phyloP scores from a whole-genome alignment of 208 protist genomes.

The Wallacemonas sp. region DNA sequence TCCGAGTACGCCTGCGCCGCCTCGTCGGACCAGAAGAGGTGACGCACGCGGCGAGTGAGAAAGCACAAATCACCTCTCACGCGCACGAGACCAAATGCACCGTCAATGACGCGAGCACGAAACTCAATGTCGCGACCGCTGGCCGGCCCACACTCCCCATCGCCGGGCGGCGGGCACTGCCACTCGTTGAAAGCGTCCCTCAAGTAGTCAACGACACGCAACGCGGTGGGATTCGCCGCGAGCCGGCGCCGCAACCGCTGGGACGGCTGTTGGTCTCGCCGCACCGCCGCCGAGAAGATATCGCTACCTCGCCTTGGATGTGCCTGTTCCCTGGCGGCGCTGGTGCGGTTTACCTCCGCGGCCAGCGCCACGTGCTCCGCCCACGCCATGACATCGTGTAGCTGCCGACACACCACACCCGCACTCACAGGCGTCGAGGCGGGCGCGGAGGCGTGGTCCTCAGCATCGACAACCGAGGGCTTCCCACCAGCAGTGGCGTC shows the following conservation, averaged over 20 bases:
- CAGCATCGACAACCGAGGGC: too few relatives aligned
- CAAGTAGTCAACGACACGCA: slow-evolving; percentile 48
- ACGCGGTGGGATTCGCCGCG: slow-evolving; percentile 44
- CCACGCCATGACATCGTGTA: slow-evolving; percentile 9
- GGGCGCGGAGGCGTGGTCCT: too few relatives aligned
- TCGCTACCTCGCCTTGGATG: background rate
- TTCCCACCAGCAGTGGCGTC: too few relatives aligned
- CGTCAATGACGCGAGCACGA: slow-evolving; percentile 18
- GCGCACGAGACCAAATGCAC: slow-evolving; percentile 27
- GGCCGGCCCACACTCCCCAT: background rate
- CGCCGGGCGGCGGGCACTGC: slow-evolving; percentile 7
- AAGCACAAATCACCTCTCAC: slow-evolving; percentile 24
- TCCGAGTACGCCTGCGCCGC: background rate
- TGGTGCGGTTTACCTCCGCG: background rate
- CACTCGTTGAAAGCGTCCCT: slow-evolving; percentile 32
- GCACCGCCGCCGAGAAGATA: background rate
- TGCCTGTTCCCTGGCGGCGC: background rate
- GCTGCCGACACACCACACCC: slow-evolving; percentile 13
- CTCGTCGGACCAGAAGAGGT: slow-evolving; percentile 7
- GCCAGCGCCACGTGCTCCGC: background rate
- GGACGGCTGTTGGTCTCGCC: background rate
- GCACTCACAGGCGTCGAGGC: background rate
- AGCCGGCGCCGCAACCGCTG: slow-evolving; percentile 21
- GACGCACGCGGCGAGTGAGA: slow-evolving; percentile 13
- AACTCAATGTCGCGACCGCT: slow-evolving; percentile 26